These are phyloP conservation scores for Ogataea haglerorum DNA, from an alignment of 805 yeast species.

Conservation along the genomic window DNA sequence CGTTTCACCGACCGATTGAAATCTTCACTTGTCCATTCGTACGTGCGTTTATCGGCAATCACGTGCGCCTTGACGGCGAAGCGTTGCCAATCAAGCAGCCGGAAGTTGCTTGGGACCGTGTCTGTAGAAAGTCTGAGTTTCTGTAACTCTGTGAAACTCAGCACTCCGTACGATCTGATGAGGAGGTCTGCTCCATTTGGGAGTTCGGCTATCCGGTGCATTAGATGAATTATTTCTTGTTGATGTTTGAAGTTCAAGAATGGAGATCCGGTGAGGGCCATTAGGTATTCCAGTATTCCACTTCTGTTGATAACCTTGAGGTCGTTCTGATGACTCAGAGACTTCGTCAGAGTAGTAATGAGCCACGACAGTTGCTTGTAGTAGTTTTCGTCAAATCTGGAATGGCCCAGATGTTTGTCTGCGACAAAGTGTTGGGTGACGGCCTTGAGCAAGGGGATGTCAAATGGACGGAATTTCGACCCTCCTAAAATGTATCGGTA, in stretches of 20 bases:
- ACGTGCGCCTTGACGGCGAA: constrained; percentile 43
- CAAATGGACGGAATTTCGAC: constrained; percentile 41
- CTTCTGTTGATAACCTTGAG: constrained; percentile 47
- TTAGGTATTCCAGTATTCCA: constrained; percentile 65
- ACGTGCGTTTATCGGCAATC: constrained; percentile 48
- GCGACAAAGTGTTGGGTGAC: constrained; percentile 32
- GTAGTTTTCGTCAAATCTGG: constrained; percentile 43
- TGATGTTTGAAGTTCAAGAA: constrained; percentile 41
- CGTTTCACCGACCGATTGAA: constrained; percentile 45
- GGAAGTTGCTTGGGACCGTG: constrained; percentile 25
- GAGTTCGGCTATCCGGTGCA: constrained; percentile 47
- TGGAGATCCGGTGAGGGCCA: constrained; percentile 54
- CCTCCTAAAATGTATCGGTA: constrained; percentile 62
- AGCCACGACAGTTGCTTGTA: constrained; percentile 68
- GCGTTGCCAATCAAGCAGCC: constrained; percentile 42
- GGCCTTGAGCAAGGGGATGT: constrained; percentile 44
- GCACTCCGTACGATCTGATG: constrained; percentile 53
- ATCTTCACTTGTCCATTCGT: constrained; percentile 61
- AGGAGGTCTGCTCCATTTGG: constrained; percentile 57
- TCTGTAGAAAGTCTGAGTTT: constrained; percentile 10
- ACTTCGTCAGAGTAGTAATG: constrained; percentile 43
- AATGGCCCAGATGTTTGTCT: constrained; percentile 24
- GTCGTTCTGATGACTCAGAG: constrained; percentile 49
- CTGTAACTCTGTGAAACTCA: constrained; percentile 37
- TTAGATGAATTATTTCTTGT: constrained; percentile 37